A percentile compares a stretch with the other conserved stretches of the same genome.
These are phyloP conservation scores for Irpex sp. DNA, from an alignment of 1,284 basidiomycete genomes.

Conservation along the genomic window DNA sequence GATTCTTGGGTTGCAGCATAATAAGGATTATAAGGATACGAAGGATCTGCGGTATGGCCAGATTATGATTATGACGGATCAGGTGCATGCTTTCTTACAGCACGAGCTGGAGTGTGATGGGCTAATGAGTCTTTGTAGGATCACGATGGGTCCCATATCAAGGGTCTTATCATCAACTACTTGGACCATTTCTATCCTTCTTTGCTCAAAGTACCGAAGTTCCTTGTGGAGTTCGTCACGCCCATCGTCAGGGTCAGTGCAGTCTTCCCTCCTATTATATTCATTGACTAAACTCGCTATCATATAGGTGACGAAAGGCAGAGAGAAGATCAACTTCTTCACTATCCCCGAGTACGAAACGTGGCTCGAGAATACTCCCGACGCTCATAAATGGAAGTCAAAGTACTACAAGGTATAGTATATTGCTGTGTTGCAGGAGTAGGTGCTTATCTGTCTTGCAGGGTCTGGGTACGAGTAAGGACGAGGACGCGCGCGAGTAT, in stretches of 20 bases:
- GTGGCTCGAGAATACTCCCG: constrained; percentile 82
- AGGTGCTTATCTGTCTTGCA: constrained; percentile 24
- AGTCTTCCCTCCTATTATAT: neutral
- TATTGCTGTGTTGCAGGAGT: neutral
- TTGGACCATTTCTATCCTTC: constrained; percentile 97
- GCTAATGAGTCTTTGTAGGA: constrained; percentile 51
- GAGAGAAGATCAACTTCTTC: constrained; percentile 86
- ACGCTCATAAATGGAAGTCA: constrained; percentile 81
- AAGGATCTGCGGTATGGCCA: constrained; percentile 87
- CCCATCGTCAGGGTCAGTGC: constrained; percentile 90
- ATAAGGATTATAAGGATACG: constrained; percentile 77
- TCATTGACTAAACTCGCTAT: neutral
- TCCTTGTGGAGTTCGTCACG: constrained; percentile 98
- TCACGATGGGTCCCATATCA: constrained; percentile 99
- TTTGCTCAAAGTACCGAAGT: constrained; percentile 85
- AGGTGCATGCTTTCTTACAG: constrained; percentile 44
- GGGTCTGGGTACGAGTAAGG: constrained; percentile 94
- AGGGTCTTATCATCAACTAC: constrained; percentile 98
- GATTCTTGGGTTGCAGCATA: constrained; percentile 94
- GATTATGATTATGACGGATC: constrained; percentile 99
- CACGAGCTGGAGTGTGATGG: neutral
- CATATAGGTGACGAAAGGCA: constrained; percentile 74
- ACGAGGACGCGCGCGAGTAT: constrained; percentile 88
- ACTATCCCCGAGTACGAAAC: constrained; percentile 96
- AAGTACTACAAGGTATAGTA: constrained; percentile 91